Base-by-base conservation (phyloP, 2,329 filamentous ascomycete genomes). In the Sclerotinia glacialis region DNA sequence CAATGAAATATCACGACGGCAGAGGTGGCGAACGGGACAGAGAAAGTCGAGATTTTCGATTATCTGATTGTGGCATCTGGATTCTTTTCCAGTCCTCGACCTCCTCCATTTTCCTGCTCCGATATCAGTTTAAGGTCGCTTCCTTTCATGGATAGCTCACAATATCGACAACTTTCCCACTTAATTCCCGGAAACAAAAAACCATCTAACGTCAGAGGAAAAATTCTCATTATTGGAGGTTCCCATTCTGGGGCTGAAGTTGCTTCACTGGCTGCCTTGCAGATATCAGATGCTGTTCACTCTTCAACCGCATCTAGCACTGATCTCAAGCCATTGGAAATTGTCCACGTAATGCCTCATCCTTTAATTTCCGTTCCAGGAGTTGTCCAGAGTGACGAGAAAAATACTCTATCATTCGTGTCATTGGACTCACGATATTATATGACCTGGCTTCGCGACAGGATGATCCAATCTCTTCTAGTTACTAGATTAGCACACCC, bases 221-320 rank as follows among this genome's bases (percentile, higher is more conserved):
- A 62, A 31, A 49, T 66, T n/a, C 34, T 68, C 21, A 21, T 68
- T 5, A 31, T 67, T 1, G 67, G 67, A 4, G 67, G 67, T 28
- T 63, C 64, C 5, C 65, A 68, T 42, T 68, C 67, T 6, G 65
- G 64, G 18, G 65, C 58, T 8, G 52, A 68, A 44, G 52, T 67
- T 2, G 65, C 67, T 2, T 54, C 64, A 34, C 26, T 54, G 21
- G 46, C 67, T 26, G 65, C 67, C 14, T 59, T 80, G 78, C 49
- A 81, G 69, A 69, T 80, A 79, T 3, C 79, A 78, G 26, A 73
- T 72, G 3, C 78, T 71, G 5, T 72, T 69, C 28, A 81, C 69
- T 62, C 65, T 16, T 37, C 65, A 12, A 16, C 55, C 14, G 37
- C 56, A 12, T 49, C 65, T 42, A 28, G 28, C 26, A 56, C 52